Base-by-base conservation (phyloP, 306 rosid genomes). In the Castanopsis chinensis region DNA sequence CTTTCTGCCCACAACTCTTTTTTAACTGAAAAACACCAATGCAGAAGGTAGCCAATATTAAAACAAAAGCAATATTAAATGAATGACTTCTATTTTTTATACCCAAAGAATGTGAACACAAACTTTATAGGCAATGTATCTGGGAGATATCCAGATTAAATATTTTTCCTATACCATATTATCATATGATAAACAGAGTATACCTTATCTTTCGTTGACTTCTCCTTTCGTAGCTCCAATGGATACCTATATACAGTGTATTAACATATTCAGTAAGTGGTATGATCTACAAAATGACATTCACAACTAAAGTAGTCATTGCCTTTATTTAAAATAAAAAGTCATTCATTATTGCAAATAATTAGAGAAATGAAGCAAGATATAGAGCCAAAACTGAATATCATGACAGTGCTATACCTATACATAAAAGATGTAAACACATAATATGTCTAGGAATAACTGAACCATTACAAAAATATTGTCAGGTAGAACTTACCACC, bases 211-310 rank as follows among this genome's bases (percentile, higher is more conserved):
- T 90, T 92, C 23, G 96, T 88, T 28, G 96, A 85, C 79, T 95
- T 95, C 72, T 81, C 99, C 90, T 95, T 93, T 88, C 99, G 90
- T 76, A 95, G 83, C 90, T 95, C 99, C 80, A 95, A 85, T 51
- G 99, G 99, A 79, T 93, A 95, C 98, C 98, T 92, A 74, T 74
- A 79, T 59, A 55, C 78, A 82, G 70, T 84, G 77, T 78, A 88
- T 73, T 19, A 71, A 61, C 25, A 68, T 69, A 72, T 76, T 28
- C 82, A 85, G 68, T 13, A 70, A 45, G 73, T 77, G 71, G 57
- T 73, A 20, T 33, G 19, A 69, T 64, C 58, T 76, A 45, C 23
- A 60, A 82, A 51, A 67, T 63, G 79, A 71, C 57, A 37, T 27
- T 25, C 70, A 30, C 49, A 70, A 0, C 14, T 33, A 58, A 55